Percentiles rank a stretch among this genome's conserved stretches.
Evolutionary conservation across 345 rosid species (phyloP).

Genomic region (Hypericum androsaemum): DNA sequence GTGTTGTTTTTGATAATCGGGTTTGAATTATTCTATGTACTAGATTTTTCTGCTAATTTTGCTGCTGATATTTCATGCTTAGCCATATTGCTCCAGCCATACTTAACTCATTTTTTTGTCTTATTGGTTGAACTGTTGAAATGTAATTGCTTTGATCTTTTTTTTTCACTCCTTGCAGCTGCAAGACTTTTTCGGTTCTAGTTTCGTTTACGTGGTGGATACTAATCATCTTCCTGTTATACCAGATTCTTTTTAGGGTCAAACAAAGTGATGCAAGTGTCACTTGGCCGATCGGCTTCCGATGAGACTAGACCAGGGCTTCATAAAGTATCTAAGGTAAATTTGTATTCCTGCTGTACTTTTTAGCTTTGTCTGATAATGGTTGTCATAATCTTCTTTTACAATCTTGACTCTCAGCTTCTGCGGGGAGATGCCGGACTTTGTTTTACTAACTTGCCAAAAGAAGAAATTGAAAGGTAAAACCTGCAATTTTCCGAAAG

Average conservation of each 20-base stretch:
- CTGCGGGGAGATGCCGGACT: conserved; percentile 77
- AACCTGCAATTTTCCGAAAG: too few species aligned
- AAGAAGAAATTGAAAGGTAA: conserved; percentile 81
- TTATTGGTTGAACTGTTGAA: too few species aligned
- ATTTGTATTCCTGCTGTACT: background rate
- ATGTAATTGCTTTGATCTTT: too few species aligned
- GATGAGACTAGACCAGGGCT: conserved; percentile 73
- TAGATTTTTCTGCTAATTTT: too few species aligned
- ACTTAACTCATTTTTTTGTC: too few species aligned
- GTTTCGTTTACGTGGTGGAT: background rate
- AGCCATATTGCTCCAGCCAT: too few species aligned
- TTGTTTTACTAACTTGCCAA: conserved; percentile 63
- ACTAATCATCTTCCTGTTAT: background rate
- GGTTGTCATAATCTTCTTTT: background rate
- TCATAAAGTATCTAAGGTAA: conserved; percentile 74
- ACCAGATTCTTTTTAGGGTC: conserved; percentile 87
- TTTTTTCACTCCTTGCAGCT: too few species aligned
- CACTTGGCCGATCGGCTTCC: conserved; percentile 83
- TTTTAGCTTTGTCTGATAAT: background rate
- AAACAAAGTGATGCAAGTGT: conserved; percentile 94
- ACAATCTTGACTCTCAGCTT: conserved; percentile 29
- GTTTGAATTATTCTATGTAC: too few species aligned
- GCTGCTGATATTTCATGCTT: too few species aligned
- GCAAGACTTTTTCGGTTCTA: background rate
- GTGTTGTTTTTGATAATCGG: too few species aligned